Conservation (phyloP, 371 early-diverging fungal species). For the Mucor irregularis region DNA sequence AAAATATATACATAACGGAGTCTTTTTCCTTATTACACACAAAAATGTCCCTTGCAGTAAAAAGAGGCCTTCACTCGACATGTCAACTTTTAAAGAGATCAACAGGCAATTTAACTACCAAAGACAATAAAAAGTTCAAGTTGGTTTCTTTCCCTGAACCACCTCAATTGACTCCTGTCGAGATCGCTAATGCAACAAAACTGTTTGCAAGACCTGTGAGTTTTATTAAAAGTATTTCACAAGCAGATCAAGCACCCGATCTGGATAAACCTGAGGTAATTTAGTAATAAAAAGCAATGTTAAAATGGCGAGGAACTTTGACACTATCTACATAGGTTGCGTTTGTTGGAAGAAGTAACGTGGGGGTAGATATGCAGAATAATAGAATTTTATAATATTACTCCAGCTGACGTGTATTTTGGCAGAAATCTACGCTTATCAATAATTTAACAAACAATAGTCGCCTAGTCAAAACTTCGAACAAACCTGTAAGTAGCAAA, state of each 20-base stretch:
- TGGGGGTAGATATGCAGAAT: conserved; percentile 67
- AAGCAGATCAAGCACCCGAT: conserved; percentile 33
- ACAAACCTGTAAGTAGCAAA: conserved; percentile 57
- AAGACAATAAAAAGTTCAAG: conserved; percentile 16
- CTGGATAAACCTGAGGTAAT: conserved; percentile 34
- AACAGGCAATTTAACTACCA: conserved; percentile 7
- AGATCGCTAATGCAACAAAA: conserved; percentile 27
- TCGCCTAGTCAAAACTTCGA: conserved; percentile 70
- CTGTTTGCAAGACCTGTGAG: conserved; percentile 43
- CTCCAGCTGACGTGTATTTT: not conserved
- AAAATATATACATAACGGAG: not conserved
- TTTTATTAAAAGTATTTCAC: conserved; percentile 40
- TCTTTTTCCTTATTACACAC: not conserved
- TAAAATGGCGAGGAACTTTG: not conserved
- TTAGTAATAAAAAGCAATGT: not conserved
- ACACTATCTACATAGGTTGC: conserved; percentile 51
- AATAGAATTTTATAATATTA: not conserved
- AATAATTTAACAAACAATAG: conserved; percentile 62
- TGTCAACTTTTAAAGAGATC: conserved; percentile 3
- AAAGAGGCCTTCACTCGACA: conserved; percentile 6
- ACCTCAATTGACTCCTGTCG: conserved; percentile 13
- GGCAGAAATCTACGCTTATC: conserved; percentile 73
- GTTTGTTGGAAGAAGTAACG: conserved; percentile 79
- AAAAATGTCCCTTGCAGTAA: conserved; percentile 16
- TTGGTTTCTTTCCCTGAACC: conserved; percentile 33